These are phyloP conservation scores for Vaccinium myrtillus DNA, from an alignment of 148 eudicot genomes.

Conservation along the genomic window DNA sequence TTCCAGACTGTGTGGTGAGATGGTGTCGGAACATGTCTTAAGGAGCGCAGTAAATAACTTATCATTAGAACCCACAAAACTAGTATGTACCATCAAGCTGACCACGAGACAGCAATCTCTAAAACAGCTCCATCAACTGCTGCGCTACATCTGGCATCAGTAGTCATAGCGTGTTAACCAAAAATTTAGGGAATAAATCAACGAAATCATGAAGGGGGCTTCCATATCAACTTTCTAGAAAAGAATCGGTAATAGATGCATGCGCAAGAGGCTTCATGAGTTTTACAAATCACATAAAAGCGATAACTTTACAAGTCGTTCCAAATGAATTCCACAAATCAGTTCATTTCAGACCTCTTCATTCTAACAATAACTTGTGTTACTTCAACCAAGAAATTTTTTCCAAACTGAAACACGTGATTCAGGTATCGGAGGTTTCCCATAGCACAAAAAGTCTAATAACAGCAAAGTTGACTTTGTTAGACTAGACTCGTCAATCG, in stretches of 20 bases:
- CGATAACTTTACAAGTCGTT: background rate
- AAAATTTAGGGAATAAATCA: background rate
- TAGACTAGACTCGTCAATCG: background rate
- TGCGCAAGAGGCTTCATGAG: background rate
- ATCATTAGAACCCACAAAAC: background rate
- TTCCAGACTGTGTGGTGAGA: background rate
- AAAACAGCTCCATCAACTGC: slow-evolving; percentile 71
- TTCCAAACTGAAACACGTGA: background rate
- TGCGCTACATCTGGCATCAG: slow-evolving; percentile 63
- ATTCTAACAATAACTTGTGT: background rate
- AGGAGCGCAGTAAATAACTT: background rate
- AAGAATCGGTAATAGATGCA: background rate
- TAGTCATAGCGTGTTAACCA: background rate
- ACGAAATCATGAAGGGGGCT: background rate
- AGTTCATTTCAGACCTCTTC: background rate
- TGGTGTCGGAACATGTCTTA: background rate
- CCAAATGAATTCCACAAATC: background rate
- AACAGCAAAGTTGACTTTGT: background rate
- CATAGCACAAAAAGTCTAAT: background rate
- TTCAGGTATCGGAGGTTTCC: background rate
- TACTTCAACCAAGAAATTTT: background rate
- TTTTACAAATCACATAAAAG: background rate
- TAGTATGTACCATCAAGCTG: background rate
- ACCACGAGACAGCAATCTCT: background rate
- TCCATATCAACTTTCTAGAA: background rate